Conservation (phyloP, 1,284 basidiomycete species). For the Austroboletus sp. region DNA sequence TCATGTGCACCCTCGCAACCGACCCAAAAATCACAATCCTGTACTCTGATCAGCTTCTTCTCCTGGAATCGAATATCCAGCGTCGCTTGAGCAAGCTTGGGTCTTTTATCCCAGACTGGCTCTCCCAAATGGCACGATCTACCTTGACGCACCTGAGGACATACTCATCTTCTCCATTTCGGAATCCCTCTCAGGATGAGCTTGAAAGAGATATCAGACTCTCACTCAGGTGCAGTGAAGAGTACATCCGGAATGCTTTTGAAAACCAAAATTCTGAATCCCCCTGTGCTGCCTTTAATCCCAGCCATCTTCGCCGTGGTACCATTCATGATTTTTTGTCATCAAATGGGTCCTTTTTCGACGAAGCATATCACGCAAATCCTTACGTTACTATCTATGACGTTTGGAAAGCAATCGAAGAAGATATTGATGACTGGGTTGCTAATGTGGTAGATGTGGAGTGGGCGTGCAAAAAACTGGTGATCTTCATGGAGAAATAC, state of each 20-base stretch:
- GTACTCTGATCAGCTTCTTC: background rate
- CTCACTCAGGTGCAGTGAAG: background rate
- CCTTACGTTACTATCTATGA: background rate
- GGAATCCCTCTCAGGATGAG: background rate
- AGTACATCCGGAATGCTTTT: background rate
- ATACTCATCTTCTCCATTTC: background rate
- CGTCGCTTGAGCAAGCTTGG: background rate
- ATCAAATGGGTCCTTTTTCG: background rate
- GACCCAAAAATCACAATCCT: background rate
- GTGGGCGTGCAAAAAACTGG: background rate
- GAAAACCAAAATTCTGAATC: background rate
- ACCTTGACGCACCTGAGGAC: background rate
- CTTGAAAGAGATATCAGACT: background rate
- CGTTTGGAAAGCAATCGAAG: background rate
- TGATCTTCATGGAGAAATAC: background rate
- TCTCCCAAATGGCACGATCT: background rate
- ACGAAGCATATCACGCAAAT: background rate
- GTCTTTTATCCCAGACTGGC: background rate
- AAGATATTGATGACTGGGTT: background rate
- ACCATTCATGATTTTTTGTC: background rate
- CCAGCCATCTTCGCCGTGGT: background rate
- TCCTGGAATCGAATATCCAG: background rate
- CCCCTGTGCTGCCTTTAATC: background rate
- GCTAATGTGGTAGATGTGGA: background rate
- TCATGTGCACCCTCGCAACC: background rate